Evolutionary conservation across 352 stramenopile genomes (phyloP).

Genomic region (Phytophthora nicotianae): DNA sequence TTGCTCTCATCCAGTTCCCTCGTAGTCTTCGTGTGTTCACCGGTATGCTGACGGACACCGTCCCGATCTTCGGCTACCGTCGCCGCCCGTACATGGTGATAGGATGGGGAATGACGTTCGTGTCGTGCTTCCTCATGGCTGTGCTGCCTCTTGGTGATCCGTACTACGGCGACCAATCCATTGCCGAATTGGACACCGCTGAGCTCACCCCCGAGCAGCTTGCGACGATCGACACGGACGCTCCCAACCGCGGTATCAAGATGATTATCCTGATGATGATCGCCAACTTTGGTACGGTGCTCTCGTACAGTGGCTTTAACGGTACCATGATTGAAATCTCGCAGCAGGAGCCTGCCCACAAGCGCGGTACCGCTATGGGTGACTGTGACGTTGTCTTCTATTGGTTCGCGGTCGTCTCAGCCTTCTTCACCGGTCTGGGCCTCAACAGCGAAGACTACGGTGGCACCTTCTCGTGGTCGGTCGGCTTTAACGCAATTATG

Average conservation of each 20-base stretch:
- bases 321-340: conserved; percentile 66
- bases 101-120: conserved; percentile 55
- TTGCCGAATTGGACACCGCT: conserved; percentile 32
- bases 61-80: conserved; percentile 80
- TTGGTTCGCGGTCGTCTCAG: conserved; percentile 42
- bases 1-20: conserved; percentile 55
- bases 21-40: conserved; percentile 65
- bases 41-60: conserved; percentile 76
- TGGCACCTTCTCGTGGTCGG: conserved; percentile 54
- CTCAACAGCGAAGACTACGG: conserved; percentile 62
- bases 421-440: conserved; percentile 52
- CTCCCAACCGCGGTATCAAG: conserved; percentile 50
- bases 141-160: conserved; percentile 49
- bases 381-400: conserved; percentile 45
- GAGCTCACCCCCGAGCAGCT: conserved; percentile 41
- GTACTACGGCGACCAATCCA: conserved; percentile 51
- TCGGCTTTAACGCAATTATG: conserved; percentile 71
- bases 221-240: conserved; percentile 48
- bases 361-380: conserved; percentile 46
- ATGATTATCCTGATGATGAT: conserved; percentile 74
- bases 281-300: conserved; percentile 76
- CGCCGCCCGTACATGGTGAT: conserved; percentile 84
- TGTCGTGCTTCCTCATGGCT: conserved; percentile 52
- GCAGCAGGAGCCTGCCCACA: conserved; percentile 49
- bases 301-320: conserved; percentile 74